Conservation (phyloP, 1,139 yeast species). For the Yarrowia galli region DNA sequence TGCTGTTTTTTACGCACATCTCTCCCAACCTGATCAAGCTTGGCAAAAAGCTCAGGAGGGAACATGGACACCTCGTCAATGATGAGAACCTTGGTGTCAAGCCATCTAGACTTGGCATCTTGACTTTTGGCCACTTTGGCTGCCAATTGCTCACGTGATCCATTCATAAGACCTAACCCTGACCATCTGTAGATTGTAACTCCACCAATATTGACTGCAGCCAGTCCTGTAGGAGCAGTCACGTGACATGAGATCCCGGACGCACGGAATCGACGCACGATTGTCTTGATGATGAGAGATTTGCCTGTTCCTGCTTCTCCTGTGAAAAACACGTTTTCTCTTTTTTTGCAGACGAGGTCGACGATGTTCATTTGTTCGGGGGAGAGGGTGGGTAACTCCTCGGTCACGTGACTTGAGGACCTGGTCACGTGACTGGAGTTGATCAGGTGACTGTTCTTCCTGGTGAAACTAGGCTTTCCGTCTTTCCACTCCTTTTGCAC, state of each 20-base stretch:
- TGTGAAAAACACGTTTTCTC: conserved; percentile 65
- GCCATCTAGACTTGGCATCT: conserved; percentile 62
- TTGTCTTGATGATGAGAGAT: conserved; percentile 69
- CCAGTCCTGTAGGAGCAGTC: conserved; percentile 91
- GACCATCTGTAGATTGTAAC: conserved; percentile 78
- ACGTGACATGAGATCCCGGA: conserved; percentile 57
- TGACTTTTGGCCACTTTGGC: conserved; percentile 57
- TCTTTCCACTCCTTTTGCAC: conserved; percentile 8
- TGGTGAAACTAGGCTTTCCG: not conserved
- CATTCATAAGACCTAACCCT: conserved; percentile 77
- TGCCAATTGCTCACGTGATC: conserved; percentile 54
- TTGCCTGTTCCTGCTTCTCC: conserved; percentile 99
- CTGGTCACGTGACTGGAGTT: no score
- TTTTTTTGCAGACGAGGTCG: conserved; percentile 45
- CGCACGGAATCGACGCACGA: conserved; percentile 58
- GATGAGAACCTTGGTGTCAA: conserved; percentile 64
- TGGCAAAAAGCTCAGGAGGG: conserved; percentile 69
- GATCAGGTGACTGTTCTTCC: no score
- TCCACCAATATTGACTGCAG: conserved; percentile 89
- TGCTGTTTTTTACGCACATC: conserved; percentile 48
- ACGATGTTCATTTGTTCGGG: conserved; percentile 35
- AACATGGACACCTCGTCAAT: conserved; percentile 88
- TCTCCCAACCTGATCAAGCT: conserved; percentile 68
- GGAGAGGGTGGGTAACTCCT: not conserved
- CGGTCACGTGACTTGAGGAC: not conserved